These are phyloP conservation scores for Benincasa hispida DNA, from an alignment of 306 rosid species.

Conservation along the genomic window DNA sequence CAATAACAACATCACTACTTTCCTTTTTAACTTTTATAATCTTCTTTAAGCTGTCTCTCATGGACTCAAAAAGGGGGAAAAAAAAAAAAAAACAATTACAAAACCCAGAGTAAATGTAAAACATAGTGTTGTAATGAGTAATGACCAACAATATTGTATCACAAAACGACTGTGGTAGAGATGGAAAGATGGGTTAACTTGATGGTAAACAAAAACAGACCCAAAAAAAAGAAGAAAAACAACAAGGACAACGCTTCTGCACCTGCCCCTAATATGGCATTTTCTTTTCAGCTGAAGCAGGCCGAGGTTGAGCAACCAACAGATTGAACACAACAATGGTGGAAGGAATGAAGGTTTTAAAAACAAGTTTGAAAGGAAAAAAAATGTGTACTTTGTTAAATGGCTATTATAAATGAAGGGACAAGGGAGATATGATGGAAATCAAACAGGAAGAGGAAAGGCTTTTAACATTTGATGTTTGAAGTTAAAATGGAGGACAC, in stretches of 20 bases:
- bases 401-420: conserved; percentile 9
- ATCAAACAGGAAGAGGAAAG: conserved; percentile 4
- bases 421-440: conserved; percentile 2
- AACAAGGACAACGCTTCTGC: conserved; percentile 70
- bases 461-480: not conserved
- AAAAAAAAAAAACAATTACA: not conserved
- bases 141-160: conserved; percentile 1
- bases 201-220: not conserved
- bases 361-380: conserved; percentile 37
- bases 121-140: not conserved
- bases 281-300: conserved; percentile 64
- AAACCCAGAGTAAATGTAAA: not conserved
- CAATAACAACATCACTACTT: conserved; percentile 43
- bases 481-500: conserved; percentile 13
- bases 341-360: conserved; percentile 2
- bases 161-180: not conserved
- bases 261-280: conserved; percentile 60
- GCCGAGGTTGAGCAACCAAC: conserved; percentile 75
- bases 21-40: not conserved
- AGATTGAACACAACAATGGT: conserved; percentile 27
- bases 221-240: not conserved
- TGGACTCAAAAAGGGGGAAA: not conserved
- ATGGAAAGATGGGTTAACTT: not conserved
- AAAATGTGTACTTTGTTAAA: conserved; percentile 62
- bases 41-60: conserved; percentile 4